phyloP scores from a whole-genome alignment of 352 stramenopile genomes.

The Phytophthora palmivora region DNA sequence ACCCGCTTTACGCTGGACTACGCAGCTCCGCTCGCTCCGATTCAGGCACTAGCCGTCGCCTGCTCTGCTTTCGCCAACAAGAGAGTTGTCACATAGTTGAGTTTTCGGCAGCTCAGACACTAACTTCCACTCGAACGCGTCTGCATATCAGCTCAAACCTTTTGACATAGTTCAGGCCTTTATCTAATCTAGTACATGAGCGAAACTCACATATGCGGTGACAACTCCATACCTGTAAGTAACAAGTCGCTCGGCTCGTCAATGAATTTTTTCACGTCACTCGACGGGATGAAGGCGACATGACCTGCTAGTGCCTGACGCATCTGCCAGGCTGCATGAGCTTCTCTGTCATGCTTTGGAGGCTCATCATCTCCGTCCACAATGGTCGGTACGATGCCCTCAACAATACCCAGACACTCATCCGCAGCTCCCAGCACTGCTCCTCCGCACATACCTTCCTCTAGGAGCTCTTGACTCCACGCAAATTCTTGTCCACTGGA shows the following conservation, averaged over 20 bases:
- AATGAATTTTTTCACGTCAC: constrained; percentile 59
- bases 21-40: constrained; percentile 66
- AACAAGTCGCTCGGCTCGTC: constrained; percentile 38
- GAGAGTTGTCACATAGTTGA: constrained; percentile 83
- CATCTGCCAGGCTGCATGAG: constrained; percentile 49
- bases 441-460: constrained; percentile 86
- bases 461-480: constrained; percentile 73
- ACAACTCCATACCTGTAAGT: constrained; percentile 48
- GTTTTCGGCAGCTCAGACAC: constrained; percentile 8
- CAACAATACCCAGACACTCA: constrained; percentile 72
- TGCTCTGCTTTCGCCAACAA: constrained; percentile 90
- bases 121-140: constrained; percentile 12
- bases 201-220: constrained; percentile 23
- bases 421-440: constrained; percentile 54
- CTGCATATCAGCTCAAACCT: constrained; percentile 18
- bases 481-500: constrained; percentile 72
- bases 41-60: constrained; percentile 83
- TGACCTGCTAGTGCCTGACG: constrained; percentile 75
- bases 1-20: constrained; percentile 86
- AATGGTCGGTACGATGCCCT: constrained; percentile 75
- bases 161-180: constrained; percentile 22
- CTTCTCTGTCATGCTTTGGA: constrained; percentile 29
- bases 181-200: constrained; percentile 37
- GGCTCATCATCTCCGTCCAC: constrained; percentile 27
- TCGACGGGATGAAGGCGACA: constrained; percentile 70